Percentiles rank a stretch among this genome's conserved stretches.
phyloP scores from a whole-genome alignment of 2,329 filamentous ascomycete species.

The Kalaharituber pfeilii region DNA sequence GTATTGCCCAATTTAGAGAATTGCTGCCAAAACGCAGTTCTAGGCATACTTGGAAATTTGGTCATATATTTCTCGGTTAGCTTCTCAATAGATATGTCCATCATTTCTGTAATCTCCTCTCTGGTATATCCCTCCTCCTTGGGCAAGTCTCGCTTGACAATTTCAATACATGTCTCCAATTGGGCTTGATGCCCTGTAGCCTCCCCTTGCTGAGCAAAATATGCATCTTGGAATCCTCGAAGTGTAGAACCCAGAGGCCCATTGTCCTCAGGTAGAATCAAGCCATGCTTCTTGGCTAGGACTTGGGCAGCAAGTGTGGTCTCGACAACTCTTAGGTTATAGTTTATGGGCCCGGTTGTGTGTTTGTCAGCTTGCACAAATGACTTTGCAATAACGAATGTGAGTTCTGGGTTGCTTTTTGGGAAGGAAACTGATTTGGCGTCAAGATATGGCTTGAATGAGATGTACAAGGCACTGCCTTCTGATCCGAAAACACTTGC shows the following conservation, averaged over 20 bases:
- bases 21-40: background rate
- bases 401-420: conserved; percentile 60
- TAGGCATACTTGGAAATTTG: conserved; percentile 45
- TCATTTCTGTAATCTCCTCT: conserved; percentile 58
- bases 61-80: conserved; percentile 66
- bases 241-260: conserved; percentile 70
- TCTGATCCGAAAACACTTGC: conserved; percentile 84
- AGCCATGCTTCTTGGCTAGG: conserved; percentile 40
- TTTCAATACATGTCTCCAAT: conserved; percentile 45
- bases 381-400: conserved; percentile 84
- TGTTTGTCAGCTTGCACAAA: conserved; percentile 92
- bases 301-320: conserved; percentile 69
- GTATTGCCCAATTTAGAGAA: too few relatives aligned
- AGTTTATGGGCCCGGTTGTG: conserved; percentile 80
- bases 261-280: conserved; percentile 57
- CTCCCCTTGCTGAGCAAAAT: conserved; percentile 41
- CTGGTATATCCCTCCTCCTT: conserved; percentile 74
- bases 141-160: conserved; percentile 53
- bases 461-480: conserved; percentile 75
- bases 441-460: conserved; percentile 65
- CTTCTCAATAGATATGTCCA: conserved; percentile 51
- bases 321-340: conserved; percentile 93
- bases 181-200: conserved; percentile 43
- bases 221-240: conserved; percentile 69
- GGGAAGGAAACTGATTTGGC: conserved; percentile 67